Evolutionary conservation across 2,329 filamentous ascomycete species (phyloP).

Genomic region (Fusarium equiseti): DNA sequence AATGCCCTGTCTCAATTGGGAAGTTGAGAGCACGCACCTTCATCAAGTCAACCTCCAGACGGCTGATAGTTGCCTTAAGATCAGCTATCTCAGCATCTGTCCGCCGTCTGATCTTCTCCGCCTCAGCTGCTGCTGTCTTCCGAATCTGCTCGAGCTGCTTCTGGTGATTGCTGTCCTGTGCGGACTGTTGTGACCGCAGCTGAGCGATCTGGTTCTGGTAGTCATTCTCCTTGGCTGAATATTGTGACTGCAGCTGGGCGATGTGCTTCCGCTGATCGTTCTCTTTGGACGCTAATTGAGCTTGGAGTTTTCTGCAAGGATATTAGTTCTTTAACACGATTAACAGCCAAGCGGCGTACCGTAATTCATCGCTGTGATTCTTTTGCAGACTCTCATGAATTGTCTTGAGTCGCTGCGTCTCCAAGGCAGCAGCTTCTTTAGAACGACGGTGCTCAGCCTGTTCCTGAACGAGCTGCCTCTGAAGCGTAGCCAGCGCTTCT

Average conservation of each 20-base stretch:
- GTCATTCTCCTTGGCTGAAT: slow-evolving; percentile 45
- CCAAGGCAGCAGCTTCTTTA: slow-evolving; percentile 64
- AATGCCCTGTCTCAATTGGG: not conserved
- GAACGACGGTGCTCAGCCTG: slow-evolving; percentile 77
- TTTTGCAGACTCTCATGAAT: slow-evolving; percentile 78
- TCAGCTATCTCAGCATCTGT: slow-evolving; percentile 73
- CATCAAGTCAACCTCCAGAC: slow-evolving; percentile 71
- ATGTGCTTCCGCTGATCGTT: slow-evolving; percentile 49
- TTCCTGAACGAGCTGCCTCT: slow-evolving; percentile 75
- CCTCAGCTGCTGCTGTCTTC: slow-evolving; percentile 62
- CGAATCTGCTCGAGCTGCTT: slow-evolving; percentile 60
- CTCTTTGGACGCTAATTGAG: slow-evolving; percentile 49
- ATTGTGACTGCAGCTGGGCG: slow-evolving; percentile 49
- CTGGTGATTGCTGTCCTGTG: slow-evolving; percentile 53
- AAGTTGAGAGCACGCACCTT: slow-evolving; percentile 58
- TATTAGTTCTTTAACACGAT: slow-evolving; percentile 17
- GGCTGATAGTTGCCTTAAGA: slow-evolving; percentile 69
- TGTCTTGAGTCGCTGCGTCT: slow-evolving; percentile 62
- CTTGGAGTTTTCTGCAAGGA: slow-evolving; percentile 48
- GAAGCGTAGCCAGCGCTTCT: slow-evolving; percentile 60
- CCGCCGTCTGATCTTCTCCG: slow-evolving; percentile 61
- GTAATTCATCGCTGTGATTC: slow-evolving; percentile 75
- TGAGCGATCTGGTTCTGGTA: slow-evolving; percentile 46
- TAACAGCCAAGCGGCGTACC: slow-evolving; percentile 53
- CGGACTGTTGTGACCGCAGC: slow-evolving; percentile 36